Evolutionary conservation across 2,329 filamentous ascomycete species (phyloP).

Genomic region (Botryosphaeria dothidea): DNA sequence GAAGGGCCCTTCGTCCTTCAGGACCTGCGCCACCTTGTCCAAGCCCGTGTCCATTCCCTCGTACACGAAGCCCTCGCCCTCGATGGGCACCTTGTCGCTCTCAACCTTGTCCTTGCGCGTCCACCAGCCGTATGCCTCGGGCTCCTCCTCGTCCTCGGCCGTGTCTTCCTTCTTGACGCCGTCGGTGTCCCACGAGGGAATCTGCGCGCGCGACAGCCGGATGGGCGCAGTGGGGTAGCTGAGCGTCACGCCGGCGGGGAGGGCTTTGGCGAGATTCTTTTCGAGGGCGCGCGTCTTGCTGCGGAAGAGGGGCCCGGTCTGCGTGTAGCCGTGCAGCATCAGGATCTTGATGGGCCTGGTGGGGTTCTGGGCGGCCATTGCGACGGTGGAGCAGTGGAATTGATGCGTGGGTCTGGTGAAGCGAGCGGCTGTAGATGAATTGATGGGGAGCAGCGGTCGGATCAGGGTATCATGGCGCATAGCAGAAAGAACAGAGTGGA

Average conservation of each 20-base stretch:
- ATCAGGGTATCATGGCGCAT: conserved; percentile 16
- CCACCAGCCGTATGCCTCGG: conserved; percentile 85
- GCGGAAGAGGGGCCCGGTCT: conserved; percentile 82
- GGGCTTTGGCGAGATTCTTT: conserved; percentile 74
- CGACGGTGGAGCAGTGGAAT: conserved; percentile 7
- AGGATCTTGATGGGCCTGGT: conserved; percentile 46
- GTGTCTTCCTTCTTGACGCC: conserved; percentile 29
- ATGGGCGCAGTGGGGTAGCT: conserved; percentile 50
- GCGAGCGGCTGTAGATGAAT: not conserved
- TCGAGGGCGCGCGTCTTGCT: conserved; percentile 85
- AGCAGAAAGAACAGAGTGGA: not conserved
- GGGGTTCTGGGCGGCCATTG: conserved; percentile 35
- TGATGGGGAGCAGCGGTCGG: not conserved
- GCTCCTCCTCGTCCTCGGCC: conserved; percentile 48
- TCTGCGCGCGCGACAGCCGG: conserved; percentile 45
- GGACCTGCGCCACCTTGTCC: conserved; percentile 58
- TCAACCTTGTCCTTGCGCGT: conserved; percentile 60
- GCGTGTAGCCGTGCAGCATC: conserved; percentile 74
- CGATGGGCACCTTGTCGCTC: conserved; percentile 24
- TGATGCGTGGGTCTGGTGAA: not conserved
- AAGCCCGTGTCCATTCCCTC: conserved; percentile 70
- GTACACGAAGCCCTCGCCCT: conserved; percentile 59
- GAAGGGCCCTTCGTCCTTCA: conserved; percentile 66
- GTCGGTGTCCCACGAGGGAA: conserved; percentile 38
- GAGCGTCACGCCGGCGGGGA: conserved; percentile 56